Evolutionary conservation across 768 basidiomycete genomes (phyloP), one percentile per base, ranked within the genome.

Genomic region (Lactarius evosmus): DNA sequence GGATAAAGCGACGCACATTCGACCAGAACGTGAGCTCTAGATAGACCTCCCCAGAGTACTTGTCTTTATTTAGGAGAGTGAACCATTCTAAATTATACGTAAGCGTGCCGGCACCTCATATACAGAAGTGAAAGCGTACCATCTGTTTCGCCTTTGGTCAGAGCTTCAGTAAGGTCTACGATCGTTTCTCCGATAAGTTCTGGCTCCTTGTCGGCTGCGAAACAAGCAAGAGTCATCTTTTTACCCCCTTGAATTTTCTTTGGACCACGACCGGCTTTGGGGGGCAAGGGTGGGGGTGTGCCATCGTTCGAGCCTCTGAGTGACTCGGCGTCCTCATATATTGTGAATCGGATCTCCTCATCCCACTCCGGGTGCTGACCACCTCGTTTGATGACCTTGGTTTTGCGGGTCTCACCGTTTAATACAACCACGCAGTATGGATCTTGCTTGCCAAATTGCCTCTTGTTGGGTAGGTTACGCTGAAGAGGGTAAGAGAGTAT

Each of bases 301-400:
- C 67, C 68, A 25, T 69, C 62, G 9, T 63, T 60, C 44, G 62
- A 53, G 7, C 55, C 40, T 22, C 11, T 61, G 58, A 59, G 62
- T 7, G 54, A 6, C 7, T 82, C 84, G 33, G 83, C 75, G 67
- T 93, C 93, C 72, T 98, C 95, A 67, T 80, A 84, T 51, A 99
- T 79, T 29, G 88, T 87, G 75, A 98, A 98, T 49, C 97, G 88
- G 71, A 98, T 80, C 76, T 99, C 97, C 70, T 97, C 95, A 73
- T 99, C 97, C 95, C 97, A 99, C 76, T 94, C 94, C 6, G 97
- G 97, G 74, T 97, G 95, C 74, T 99, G 97, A 19, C 97, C 97
- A 56, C 97, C 97, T 33, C 93, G 88, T 73, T 92, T 95, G 74
- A 98, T 89, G n/a, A 93, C 86, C 74, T 89, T 93, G 5, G 96